phyloP scores from a whole-genome alignment of 805 yeast genomes.

The Cyberlindnera meyerae region DNA sequence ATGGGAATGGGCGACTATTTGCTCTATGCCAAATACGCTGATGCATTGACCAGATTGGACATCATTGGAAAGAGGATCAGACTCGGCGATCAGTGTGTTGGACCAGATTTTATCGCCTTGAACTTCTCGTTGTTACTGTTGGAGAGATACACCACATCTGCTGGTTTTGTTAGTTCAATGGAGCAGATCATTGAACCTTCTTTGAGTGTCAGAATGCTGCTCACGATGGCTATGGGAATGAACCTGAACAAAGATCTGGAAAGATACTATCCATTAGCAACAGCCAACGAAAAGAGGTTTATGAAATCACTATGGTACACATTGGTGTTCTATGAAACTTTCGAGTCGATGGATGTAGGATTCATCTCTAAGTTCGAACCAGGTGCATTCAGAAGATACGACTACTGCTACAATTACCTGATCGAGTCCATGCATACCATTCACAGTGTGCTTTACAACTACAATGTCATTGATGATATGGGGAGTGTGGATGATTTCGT shows the following conservation, averaged over 20 bases:
- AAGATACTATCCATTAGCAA: slow-evolving; percentile 8
- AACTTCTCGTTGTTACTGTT: slow-evolving; percentile 6
- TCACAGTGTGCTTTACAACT: slow-evolving; percentile 14
- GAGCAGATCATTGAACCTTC: slow-evolving; percentile 14
- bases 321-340: slow-evolving; percentile 11
- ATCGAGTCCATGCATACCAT: slow-evolving; percentile 13
- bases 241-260: slow-evolving; percentile 13
- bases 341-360: slow-evolving; percentile 17
- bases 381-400: slow-evolving; percentile 13
- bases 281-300: slow-evolving; percentile 6
- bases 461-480: slow-evolving; percentile 17
- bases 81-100: slow-evolving; percentile 8
- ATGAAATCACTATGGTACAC: slow-evolving; percentile 18
- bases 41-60: slow-evolving; percentile 12
- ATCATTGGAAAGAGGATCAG: slow-evolving; percentile 7
- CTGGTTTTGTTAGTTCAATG: slow-evolving; percentile 11
- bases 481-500: slow-evolving; percentile 14
- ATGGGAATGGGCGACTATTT: slow-evolving; percentile 3
- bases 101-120: slow-evolving; percentile 7
- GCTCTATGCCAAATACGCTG: slow-evolving; percentile 11
- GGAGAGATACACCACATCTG: slow-evolving; percentile 15
- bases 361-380: slow-evolving; percentile 18
- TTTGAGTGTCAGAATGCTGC: slow-evolving; percentile 8
- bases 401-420: slow-evolving; percentile 12
- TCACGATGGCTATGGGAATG: slow-evolving; percentile 11